Evolutionary conservation across 305 asterid genomes (phyloP).

Genomic region (Coffea humblotiana): DNA sequence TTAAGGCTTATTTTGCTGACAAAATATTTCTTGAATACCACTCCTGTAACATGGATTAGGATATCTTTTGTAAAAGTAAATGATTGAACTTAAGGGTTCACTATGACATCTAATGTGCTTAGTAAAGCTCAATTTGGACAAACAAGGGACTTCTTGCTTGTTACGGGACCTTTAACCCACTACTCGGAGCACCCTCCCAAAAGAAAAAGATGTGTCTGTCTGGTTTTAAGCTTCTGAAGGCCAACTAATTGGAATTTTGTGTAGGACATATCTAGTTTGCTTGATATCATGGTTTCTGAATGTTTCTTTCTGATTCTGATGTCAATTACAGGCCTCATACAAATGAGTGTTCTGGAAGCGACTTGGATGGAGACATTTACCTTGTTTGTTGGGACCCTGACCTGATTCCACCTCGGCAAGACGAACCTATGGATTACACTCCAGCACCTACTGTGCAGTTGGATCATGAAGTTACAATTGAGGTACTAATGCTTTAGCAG

Average conservation of each 20-base stretch:
- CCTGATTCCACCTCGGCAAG: conserved; percentile 56
- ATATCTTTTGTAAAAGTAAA: background rate
- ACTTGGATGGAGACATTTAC: conserved; percentile 86
- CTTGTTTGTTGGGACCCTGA: conserved; percentile 86
- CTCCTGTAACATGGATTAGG: background rate
- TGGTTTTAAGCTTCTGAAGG: background rate
- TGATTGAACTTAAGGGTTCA: background rate
- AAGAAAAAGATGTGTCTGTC: background rate
- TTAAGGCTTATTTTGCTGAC: background rate
- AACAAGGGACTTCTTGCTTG: too few species aligned
- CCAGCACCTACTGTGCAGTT: conserved; percentile 58
- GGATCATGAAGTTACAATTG: conserved; percentile 67
- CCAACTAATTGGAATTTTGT: background rate
- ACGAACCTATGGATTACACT: conserved; percentile 61
- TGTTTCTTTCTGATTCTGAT: background rate
- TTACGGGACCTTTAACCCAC: too few species aligned
- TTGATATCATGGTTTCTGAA: background rate
- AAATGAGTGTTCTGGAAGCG: conserved; percentile 91
- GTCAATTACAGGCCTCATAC: conserved; percentile 68
- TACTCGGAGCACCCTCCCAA: too few species aligned
- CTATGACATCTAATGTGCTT: background rate
- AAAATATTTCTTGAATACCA: background rate
- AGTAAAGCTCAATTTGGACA: background rate
- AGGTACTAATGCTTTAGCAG: conserved; percentile 39
- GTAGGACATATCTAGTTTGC: background rate